These are phyloP conservation scores for Eucalyptus caleyi DNA, from an alignment of 345 rosid genomes.

Conservation along the genomic window DNA sequence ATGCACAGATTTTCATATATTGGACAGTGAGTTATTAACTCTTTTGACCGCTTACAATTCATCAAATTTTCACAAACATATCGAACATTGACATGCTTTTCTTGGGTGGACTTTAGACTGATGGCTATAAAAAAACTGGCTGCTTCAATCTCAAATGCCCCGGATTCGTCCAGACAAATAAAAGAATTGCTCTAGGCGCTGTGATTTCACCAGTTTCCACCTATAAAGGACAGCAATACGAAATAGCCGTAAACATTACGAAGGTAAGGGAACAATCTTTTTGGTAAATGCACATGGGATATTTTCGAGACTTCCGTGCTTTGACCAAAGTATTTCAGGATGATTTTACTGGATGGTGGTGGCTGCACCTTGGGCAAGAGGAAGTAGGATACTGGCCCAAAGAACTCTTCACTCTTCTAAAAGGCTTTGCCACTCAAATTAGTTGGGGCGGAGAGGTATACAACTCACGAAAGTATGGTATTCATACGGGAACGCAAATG, in stretches of 20 bases:
- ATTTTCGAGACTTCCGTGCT: not conserved
- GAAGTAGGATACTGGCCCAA: not conserved
- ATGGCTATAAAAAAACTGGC: conserved; percentile 2
- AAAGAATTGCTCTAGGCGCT: not conserved
- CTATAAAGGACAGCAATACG: not conserved
- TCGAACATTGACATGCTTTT: not conserved
- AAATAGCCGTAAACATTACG: not conserved
- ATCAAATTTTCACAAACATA: not conserved
- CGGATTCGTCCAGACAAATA: conserved; percentile 13
- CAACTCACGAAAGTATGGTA: not conserved
- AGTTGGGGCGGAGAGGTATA: not conserved
- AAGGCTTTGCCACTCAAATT: not conserved
- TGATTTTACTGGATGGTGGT: not conserved
- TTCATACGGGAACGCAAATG: not conserved
- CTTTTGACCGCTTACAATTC: not conserved
- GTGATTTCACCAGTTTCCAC: not conserved
- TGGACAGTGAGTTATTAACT: conserved; percentile 19
- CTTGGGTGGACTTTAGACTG: not conserved
- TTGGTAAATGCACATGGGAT: not conserved
- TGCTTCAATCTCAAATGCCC: conserved; percentile 19
- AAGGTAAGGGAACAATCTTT: not conserved
- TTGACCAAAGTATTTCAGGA: not conserved
- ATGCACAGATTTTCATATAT: conserved; percentile 1
- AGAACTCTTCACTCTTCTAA: not conserved
- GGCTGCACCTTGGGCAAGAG: not conserved